Percentiles rank a stretch among this genome's conserved stretches.
Conservation (phyloP, 176 grass and related monocot species). For the Oryza punctata region DNA sequence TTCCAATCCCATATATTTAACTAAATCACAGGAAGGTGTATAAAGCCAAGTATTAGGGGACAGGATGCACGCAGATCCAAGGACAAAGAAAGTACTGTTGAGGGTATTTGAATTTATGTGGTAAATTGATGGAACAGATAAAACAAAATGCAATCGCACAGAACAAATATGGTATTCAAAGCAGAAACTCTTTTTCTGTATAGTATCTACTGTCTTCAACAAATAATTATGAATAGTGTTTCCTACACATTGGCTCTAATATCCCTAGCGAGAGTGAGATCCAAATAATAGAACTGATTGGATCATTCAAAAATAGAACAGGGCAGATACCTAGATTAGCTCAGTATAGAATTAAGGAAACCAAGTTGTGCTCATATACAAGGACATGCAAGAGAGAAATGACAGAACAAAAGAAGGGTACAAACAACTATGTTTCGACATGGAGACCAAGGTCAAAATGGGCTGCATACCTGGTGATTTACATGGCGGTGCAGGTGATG, state of each 20-base stretch:
- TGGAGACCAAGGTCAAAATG: slow-evolving; percentile 14
- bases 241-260: background rate
- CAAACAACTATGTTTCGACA: slow-evolving; percentile 2
- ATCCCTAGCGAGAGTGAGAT: background rate
- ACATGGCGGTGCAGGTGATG: slow-evolving; percentile 26
- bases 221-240: background rate
- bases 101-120: background rate
- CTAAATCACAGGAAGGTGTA: background rate
- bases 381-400: background rate
- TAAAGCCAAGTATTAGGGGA: background rate
- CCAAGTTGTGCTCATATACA: background rate
- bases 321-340: background rate
- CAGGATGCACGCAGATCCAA: background rate
- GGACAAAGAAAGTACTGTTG: background rate
- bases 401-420: background rate
- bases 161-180: background rate
- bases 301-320: slow-evolving; percentile 7
- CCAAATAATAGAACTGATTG: background rate
- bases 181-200: background rate
- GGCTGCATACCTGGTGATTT: slow-evolving; percentile 39
- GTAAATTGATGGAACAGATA: background rate
- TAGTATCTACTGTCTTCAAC: background rate
- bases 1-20: slow-evolving; percentile 4
- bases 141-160: background rate
- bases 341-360: background rate